A percentile compares a stretch with the other conserved stretches of the same genome.
Evolutionary conservation across 202 grass and related monocot genomes (phyloP).

Genomic region (Eragrostis tef): DNA sequence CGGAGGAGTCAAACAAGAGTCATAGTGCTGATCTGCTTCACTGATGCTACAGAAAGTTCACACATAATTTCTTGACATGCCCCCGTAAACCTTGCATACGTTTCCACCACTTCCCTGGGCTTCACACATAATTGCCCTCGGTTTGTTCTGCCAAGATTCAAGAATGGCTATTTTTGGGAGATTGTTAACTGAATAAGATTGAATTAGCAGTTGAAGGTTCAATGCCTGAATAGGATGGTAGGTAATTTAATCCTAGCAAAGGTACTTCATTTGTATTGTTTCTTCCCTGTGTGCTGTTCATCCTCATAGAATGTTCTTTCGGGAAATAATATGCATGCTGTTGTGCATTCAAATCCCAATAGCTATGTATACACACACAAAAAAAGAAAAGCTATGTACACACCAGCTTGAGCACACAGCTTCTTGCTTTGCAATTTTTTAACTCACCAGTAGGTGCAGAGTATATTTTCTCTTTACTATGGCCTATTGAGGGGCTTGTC

Average conservation of each 20-base stretch:
- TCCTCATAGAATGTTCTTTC: conserved; percentile 13
- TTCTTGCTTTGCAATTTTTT: conserved; percentile 43
- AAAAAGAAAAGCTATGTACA: too few species aligned
- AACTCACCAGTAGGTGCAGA: not conserved
- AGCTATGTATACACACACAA: conserved; percentile 35
- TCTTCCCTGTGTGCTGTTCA: conserved; percentile 43
- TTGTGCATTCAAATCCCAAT: conserved; percentile 29
- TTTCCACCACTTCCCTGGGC: conserved; percentile 4
- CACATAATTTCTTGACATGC: not conserved
- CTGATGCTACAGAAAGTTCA: conserved; percentile 38
- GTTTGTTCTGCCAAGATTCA: conserved; percentile 31
- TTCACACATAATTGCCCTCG: conserved; percentile 16
- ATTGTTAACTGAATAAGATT: conserved; percentile 41
- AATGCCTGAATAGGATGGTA: conserved; percentile 10
- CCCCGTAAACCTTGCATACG: conserved; percentile 10
- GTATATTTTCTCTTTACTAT: conserved; percentile 16
- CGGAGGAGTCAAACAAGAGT: conserved; percentile 33
- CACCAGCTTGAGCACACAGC: conserved; percentile 37
- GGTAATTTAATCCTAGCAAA: conserved; percentile 54
- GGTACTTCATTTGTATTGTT: conserved; percentile 56
- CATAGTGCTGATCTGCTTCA: conserved; percentile 23
- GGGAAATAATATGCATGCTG: conserved; percentile 42
- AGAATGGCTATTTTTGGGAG: conserved; percentile 31
- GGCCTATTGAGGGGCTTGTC: conserved; percentile 6
- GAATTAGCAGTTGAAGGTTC: conserved; percentile 15